Evolutionary conservation across 116 monocot species (phyloP).

Genomic region (Iris pallida): DNA sequence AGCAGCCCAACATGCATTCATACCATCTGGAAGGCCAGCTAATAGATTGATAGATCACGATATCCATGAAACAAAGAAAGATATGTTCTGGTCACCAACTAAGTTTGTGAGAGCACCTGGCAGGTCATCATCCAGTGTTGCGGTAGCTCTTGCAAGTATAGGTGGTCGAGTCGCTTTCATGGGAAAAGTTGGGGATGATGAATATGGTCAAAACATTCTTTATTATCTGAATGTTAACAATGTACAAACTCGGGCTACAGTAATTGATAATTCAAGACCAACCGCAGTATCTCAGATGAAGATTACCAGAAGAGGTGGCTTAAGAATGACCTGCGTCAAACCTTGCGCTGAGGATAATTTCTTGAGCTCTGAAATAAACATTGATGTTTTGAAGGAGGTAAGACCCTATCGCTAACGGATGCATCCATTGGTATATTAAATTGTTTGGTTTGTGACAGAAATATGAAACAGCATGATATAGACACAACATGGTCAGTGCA

Average conservation of each 20-base stretch:
- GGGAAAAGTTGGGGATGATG: slow-evolving; percentile 93
- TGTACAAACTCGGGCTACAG: slow-evolving; percentile 68
- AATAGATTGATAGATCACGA: slow-evolving; percentile 74
- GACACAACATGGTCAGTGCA: too few species aligned
- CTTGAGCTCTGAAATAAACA: slow-evolving; percentile 59
- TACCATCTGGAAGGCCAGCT: slow-evolving; percentile 80
- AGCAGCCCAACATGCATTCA: slow-evolving; percentile 65
- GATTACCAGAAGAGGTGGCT: slow-evolving; percentile 39
- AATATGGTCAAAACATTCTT: slow-evolving; percentile 56
- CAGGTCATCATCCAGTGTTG: slow-evolving; percentile 65
- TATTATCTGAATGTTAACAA: slow-evolving; percentile 62
- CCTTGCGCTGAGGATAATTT: slow-evolving; percentile 76
- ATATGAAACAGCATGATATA: too few species aligned
- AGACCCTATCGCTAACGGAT: neutral
- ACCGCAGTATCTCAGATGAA: slow-evolving; percentile 83
- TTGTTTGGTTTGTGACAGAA: neutral
- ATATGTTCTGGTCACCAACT: slow-evolving; percentile 67
- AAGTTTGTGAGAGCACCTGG: slow-evolving; percentile 82
- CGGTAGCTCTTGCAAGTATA: slow-evolving; percentile 69
- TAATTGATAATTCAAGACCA: slow-evolving; percentile 37
- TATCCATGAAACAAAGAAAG: slow-evolving; percentile 65
- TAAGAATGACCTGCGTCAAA: slow-evolving; percentile 41
- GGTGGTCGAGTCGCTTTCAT: slow-evolving; percentile 79
- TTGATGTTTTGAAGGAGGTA: slow-evolving; percentile 80
- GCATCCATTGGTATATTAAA: neutral